A percentile compares a stretch with the other conserved stretches of the same genome.
Conservation (phyloP, 805 yeast species). For the Zygosaccharomyces pseudorouxii region DNA sequence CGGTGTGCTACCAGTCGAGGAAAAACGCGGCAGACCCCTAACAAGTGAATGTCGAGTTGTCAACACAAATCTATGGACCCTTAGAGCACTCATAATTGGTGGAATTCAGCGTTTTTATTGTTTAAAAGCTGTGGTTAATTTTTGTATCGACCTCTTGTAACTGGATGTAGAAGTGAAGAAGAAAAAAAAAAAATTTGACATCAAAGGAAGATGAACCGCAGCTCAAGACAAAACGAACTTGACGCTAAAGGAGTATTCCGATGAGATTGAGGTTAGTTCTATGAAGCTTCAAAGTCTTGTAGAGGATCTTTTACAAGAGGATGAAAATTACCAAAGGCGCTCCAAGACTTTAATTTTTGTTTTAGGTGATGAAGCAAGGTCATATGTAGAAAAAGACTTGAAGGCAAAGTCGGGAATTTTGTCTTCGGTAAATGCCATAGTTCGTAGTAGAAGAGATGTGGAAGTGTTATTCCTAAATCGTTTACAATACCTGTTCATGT, state of each 20-base stretch:
- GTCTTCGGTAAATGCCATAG: constrained; percentile 19
- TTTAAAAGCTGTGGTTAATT: background rate
- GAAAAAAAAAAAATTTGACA: background rate
- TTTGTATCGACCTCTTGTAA: background rate
- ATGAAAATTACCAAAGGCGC: constrained; percentile 3
- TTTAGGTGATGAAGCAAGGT: constrained; percentile 26
- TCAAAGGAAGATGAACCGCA: background rate
- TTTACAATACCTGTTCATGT: constrained; percentile 33
- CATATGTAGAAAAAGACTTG: constrained; percentile 21
- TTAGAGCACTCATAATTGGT: constrained; percentile 1
- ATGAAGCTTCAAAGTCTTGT: constrained; percentile 8
- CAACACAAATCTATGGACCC: background rate
- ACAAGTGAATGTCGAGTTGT: background rate
- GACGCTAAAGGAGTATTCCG: background rate
- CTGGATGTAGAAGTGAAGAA: background rate
- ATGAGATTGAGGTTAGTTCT: background rate
- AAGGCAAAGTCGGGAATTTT: constrained; percentile 10
- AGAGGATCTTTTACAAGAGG: constrained; percentile 9
- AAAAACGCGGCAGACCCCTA: background rate
- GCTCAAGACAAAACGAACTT: background rate
- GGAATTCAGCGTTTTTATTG: background rate
- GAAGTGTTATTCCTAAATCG: constrained; percentile 30
- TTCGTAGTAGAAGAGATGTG: constrained; percentile 15
- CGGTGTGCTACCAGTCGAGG: background rate
- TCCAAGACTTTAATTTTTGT: constrained; percentile 24